A percentile compares a stretch with the other conserved stretches of the same genome.
These are phyloP conservation scores for Fusarium albosuccineum DNA, from an alignment of 2,329 filamentous ascomycete species.

Conservation along the genomic window DNA sequence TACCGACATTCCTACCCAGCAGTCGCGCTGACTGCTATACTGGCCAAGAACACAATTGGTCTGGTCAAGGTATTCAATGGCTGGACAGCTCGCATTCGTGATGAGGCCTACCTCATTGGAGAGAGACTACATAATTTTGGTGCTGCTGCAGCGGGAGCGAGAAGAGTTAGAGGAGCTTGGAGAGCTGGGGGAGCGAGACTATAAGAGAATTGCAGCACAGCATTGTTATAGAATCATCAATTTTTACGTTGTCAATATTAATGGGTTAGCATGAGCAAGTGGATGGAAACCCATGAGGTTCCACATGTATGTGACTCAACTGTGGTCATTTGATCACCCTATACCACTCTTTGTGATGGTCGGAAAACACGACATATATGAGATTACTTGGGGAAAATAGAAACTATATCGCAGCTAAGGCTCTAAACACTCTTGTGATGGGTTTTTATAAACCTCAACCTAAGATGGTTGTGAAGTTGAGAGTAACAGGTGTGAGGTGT, in stretches of 20 bases:
- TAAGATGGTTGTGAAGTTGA: too few species aligned
- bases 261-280: not conserved
- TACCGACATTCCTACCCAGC: slow-evolving; percentile 79
- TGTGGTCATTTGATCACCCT: too few species aligned
- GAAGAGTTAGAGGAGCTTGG: slow-evolving; percentile 54
- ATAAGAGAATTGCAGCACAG: slow-evolving; percentile 30
- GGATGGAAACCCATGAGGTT: too few species aligned
- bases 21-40: slow-evolving; percentile 63
- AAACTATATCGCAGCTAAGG: too few species aligned
- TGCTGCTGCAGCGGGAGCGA: slow-evolving; percentile 54
- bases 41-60: slow-evolving; percentile 59
- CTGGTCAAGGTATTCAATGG: slow-evolving; percentile 73
- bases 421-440: too few species aligned
- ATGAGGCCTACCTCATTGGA: slow-evolving; percentile 96
- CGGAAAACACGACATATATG: too few species aligned
- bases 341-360: too few species aligned
- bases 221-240: slow-evolving; percentile 14
- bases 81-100: slow-evolving; percentile 86
- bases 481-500: too few species aligned
- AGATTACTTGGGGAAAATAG: too few species aligned
- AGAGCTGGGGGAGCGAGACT: slow-evolving; percentile 51
- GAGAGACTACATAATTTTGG: slow-evolving; percentile 96
- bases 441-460: too few species aligned
- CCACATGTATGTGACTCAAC: too few species aligned
- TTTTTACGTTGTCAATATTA: not conserved